Percentiles rank a stretch among this genome's conserved stretches.
Conservation (phyloP, 345 rosid species). For the Pelargonium nanum region DNA sequence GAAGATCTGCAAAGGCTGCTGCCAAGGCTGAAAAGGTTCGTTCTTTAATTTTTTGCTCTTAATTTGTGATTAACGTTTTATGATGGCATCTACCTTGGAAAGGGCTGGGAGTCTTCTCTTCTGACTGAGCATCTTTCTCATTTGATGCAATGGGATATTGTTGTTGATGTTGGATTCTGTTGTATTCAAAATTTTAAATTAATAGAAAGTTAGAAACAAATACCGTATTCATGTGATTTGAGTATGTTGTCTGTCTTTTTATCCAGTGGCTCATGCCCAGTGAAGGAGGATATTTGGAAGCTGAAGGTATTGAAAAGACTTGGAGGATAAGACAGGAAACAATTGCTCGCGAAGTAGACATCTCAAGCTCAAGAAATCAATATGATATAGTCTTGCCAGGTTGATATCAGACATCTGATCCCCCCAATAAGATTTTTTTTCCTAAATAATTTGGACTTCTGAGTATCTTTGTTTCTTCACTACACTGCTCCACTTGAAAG, state of each 20-base stretch:
- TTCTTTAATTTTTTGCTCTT: conserved; percentile 2
- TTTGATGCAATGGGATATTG: neutral
- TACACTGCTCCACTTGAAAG: neutral
- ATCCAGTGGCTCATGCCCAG: conserved; percentile 82
- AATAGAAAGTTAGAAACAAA: neutral
- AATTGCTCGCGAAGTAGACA: conserved; percentile 49
- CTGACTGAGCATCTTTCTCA: neutral
- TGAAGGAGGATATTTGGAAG: conserved; percentile 66
- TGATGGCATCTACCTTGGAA: neutral
- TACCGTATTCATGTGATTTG: neutral
- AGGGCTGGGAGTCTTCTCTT: too few relatives aligned
- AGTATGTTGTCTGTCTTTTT: conserved; percentile 6
- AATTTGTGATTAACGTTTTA: neutral
- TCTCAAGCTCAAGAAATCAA: conserved; percentile 54
- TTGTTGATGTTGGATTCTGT: neutral
- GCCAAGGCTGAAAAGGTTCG: conserved; percentile 77
- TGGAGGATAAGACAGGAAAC: conserved; percentile 64
- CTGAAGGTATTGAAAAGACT: conserved; percentile 82
- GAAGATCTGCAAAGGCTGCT: conserved; percentile 63
- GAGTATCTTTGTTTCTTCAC: too few relatives aligned
- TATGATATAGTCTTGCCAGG: conserved; percentile 86
- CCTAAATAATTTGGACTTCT: too few relatives aligned
- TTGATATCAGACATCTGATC: conserved; percentile 13
- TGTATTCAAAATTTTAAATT: neutral
- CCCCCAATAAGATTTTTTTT: neutral